Base-by-base conservation (phyloP, 1,139 yeast genomes). In the Blastobotrys buckinghamii region DNA sequence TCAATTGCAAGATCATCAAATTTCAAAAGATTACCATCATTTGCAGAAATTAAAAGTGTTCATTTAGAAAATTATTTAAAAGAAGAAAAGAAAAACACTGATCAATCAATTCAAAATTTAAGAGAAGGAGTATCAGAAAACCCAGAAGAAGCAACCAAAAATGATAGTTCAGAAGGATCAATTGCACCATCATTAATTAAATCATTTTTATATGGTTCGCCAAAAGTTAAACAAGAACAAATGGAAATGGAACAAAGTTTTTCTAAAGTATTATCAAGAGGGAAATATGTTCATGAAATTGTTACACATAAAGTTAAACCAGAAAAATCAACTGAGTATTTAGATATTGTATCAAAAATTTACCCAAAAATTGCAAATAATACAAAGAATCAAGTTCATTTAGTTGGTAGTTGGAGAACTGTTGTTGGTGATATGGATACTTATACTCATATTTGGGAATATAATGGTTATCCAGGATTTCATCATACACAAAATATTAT, bases 391-490 rank as follows among this genome's bases (percentile, higher is more conserved):
- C 62, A 65, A 30, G 66, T 66, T 26, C 68, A 67, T 39, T 61
- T 71, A 29, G 72, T 71, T 16, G 75, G 75, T 15, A 61, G 68
- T 44, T 71, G 74, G 75, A 61, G 74, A 45, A 62, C 68, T 6
- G 69, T 70, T 10, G 60, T 70, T 26, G 74, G 74, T 19, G 74
- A 71, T 45, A 61, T 61, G 51, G 57, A 52, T 53, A 59, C 63
- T 19, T 67, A 63, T 48, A 58, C 58, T 22, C 73, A 71, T 50
- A 66, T 71, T 48, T 71, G 74, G 74, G 74, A 71, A 55, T 71
- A 71, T 59, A 67, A 68, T 45, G 73, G 74, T 38, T 69, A 65
- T 53, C 62, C 69, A 0, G 74, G 73, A 2, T 68, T 69, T 55
- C 74, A 71, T 51, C 64, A 64, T 48, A 64, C 72, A 2, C 67